These are phyloP conservation scores for Penstemon eatonii DNA, from an alignment of 257 asterid genomes.

Conservation along the genomic window DNA sequence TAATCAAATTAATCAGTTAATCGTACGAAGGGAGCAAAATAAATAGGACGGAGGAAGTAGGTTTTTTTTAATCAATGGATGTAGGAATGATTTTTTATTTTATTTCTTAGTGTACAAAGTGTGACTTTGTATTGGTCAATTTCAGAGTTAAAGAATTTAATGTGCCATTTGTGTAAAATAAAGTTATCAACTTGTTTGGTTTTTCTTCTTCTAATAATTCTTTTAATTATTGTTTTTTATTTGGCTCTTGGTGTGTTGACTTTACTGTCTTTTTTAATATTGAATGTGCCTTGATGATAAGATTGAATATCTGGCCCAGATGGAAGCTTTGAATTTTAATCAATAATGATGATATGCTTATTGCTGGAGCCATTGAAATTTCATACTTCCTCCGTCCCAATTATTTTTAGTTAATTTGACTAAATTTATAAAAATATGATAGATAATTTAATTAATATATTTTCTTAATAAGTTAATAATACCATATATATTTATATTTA, in stretches of 20 bases:
- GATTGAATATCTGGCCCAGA: background rate
- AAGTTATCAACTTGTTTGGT: background rate
- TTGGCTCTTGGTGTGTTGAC: constrained; percentile 1
- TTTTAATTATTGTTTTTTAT: background rate
- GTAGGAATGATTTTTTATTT: too few species aligned
- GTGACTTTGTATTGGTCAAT: background rate
- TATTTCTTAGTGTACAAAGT: too few species aligned
- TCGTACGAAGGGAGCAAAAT: too few species aligned
- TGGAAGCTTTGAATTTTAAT: background rate
- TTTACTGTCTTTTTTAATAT: background rate
- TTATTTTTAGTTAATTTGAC: too few species aligned
- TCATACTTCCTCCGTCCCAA: background rate
- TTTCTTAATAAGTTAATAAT: too few species aligned
- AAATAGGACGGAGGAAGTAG: too few species aligned
- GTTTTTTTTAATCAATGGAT: too few species aligned
- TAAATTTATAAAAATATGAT: too few species aligned
- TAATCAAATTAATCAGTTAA: too few species aligned
- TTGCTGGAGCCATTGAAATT: background rate
- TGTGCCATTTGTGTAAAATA: background rate
- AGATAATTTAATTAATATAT: too few species aligned
- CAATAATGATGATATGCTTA: background rate
- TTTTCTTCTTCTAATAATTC: background rate
- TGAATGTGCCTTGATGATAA: constrained; percentile 1
- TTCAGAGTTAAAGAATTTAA: background rate
- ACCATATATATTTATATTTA: too few species aligned